A percentile compares a stretch with the other conserved stretches of the same genome.
Conservation (phyloP, 805 yeast genomes). For the Candida nemodendra region DNA sequence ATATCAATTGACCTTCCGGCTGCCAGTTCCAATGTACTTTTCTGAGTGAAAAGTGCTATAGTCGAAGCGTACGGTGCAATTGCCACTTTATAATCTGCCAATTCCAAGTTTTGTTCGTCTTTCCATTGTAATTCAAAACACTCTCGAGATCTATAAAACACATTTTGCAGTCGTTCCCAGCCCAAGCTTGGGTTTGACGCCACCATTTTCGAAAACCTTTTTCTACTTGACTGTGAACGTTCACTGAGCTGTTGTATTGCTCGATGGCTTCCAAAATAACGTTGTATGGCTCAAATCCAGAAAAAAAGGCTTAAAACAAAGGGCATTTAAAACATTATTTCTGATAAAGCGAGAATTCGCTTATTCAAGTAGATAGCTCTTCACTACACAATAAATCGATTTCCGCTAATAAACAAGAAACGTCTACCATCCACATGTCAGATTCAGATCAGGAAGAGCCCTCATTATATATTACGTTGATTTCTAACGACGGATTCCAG, state of each 20-base stretch:
- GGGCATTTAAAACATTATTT: too few relatives aligned
- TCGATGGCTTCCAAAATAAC: too few relatives aligned
- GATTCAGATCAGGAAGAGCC: conserved; percentile 21
- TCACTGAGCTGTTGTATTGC: too few relatives aligned
- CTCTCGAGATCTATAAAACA: conserved; percentile 60
- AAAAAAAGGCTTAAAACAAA: too few relatives aligned
- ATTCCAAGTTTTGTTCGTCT: conserved; percentile 22
- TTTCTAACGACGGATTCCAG: conserved; percentile 69
- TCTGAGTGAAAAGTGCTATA: conserved; percentile 47
- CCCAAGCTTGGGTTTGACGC: conserved; percentile 33
- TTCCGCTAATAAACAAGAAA: too few relatives aligned
- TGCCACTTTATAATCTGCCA: conserved; percentile 44
- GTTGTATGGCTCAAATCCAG: too few relatives aligned
- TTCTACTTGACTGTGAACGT: too few relatives aligned
- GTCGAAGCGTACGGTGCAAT: conserved; percentile 55
- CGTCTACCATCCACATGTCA: too few relatives aligned
- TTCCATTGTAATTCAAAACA: conserved; percentile 59
- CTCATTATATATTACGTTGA: conserved; percentile 53
- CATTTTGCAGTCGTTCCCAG: conserved; percentile 80
- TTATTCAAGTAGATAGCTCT: too few relatives aligned
- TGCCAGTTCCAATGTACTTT: conserved; percentile 3
- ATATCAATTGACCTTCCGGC: conserved; percentile 25
- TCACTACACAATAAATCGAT: too few relatives aligned
- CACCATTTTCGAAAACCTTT: conserved; percentile 26
- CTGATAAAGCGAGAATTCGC: too few relatives aligned